Conservation (phyloP, 345 rosid species). For the Nephelium lappaceum region DNA sequence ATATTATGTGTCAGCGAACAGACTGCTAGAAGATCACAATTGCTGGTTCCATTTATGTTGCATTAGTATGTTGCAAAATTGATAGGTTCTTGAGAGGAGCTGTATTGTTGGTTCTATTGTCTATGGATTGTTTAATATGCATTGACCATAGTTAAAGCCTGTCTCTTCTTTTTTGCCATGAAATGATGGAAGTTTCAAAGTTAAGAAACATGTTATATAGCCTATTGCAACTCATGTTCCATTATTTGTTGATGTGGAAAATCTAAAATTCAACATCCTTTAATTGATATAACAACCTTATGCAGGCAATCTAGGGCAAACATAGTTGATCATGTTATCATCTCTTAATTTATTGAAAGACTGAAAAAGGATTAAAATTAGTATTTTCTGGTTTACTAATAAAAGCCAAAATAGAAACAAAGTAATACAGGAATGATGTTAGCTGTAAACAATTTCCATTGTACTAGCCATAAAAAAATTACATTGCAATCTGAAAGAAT, state of each 20-base stretch:
- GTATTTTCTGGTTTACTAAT: not conserved
- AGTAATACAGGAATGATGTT: not conserved
- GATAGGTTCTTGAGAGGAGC: not conserved
- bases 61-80: not conserved
- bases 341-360: not conserved
- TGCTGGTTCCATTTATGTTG: constrained; percentile 3
- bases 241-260: not conserved
- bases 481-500: not conserved
- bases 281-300: not conserved
- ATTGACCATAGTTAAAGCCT: not conserved
- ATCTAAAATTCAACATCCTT: not conserved
- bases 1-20: not conserved
- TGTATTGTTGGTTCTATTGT: not conserved
- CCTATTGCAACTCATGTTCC: not conserved
- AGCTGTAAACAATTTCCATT: not conserved
- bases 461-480: not conserved
- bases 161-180: not conserved
- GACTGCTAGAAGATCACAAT: not conserved
- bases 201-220: constrained; percentile 1
- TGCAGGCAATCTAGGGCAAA: not conserved
- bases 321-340: too few species aligned
- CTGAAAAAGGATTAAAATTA: not conserved
- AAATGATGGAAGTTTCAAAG: constrained; percentile 7
- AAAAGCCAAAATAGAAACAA: not conserved
- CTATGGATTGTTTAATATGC: not conserved